Base-by-base conservation (phyloP, 192 early-diverging fungal species). In the Phycomyces nitens region DNA sequence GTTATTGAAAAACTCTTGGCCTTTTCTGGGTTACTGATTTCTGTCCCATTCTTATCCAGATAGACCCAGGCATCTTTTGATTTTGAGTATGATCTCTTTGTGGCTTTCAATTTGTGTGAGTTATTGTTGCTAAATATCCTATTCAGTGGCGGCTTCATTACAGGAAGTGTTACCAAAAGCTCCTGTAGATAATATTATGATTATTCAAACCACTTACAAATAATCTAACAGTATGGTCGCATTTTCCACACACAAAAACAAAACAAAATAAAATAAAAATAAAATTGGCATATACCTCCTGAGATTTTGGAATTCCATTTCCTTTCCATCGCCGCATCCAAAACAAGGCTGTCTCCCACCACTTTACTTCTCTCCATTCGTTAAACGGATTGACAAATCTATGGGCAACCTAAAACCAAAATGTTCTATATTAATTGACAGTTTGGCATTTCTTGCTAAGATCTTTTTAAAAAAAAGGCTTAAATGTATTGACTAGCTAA, bases 361-460 rank as follows among this genome's bases (percentile, higher is more conserved):
- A 65, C 0, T 61, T 52, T 5, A 65, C 54, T 42, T 81, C 75
- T 58, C 69, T 49, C 83, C 83, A 85, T 55, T 85, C 83, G 58
- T 73, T 51, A 71, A 82, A 85, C 12, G 83, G 83, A 58, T 85
- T 85, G 1, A 83, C 81, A 77, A 78, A 85, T 6, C 75, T 62
- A n/a, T 49, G 20, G 2, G 49, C 49, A 8, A 61, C 14, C 53
- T 55, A 26, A n/a, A n/a, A n/a, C n/a, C n/a, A n/a, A n/a, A 3
- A 16, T 34, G 1, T n/a, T 55, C 4, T 4, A 55, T 23, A 50
- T 50, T 4, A 18, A 50, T 50, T 18, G 20, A 50, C 14, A n/a
- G n/a, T n/a, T n/a, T n/a, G n/a, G n/a, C n/a, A n/a, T n/a, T n/a
- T n/a, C n/a, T n/a, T n/a, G n/a, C n/a, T n/a, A n/a, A n/a, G n/a